A percentile compares a stretch with the other conserved stretches of the same genome.
Evolutionary conservation across 2,329 filamentous ascomycete genomes (phyloP).

Genomic region (Fusarium cyanostomum): DNA sequence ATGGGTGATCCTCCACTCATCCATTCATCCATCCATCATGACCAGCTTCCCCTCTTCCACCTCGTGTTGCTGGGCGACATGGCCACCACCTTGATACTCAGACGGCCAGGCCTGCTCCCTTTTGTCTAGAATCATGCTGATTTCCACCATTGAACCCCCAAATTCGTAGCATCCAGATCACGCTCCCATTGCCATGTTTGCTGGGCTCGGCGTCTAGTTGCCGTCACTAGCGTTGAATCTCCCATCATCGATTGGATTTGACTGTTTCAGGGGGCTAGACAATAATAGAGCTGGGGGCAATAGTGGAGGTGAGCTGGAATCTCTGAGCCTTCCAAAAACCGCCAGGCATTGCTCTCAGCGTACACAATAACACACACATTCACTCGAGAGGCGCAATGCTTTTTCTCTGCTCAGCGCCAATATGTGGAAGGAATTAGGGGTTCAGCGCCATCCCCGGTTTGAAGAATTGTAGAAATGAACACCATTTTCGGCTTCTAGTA

Average conservation of each 20-base stretch:
- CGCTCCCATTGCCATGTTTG: constrained; percentile 13
- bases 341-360: constrained; percentile 9
- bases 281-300: constrained; percentile 33
- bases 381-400: constrained; percentile 4
- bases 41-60: constrained; percentile 34
- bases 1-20: constrained; percentile 23
- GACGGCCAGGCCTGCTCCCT: neutral
- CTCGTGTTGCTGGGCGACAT: constrained; percentile 37
- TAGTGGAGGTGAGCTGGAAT: constrained; percentile 37
- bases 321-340: constrained; percentile 14
- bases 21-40: constrained; percentile 28
- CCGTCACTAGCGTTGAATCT: constrained; percentile 35
- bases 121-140: constrained; percentile 6
- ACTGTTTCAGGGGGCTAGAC: constrained; percentile 43
- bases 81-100: constrained; percentile 17
- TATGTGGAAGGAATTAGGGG: constrained; percentile 9
- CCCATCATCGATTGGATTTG: constrained; percentile 35
- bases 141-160: constrained; percentile 4
- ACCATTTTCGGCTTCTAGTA: neutral
- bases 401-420: constrained; percentile 5
- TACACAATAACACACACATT: no score
- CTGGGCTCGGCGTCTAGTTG: constrained; percentile 28
- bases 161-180: constrained; percentile 15
- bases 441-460: constrained; percentile 20
- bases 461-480: constrained; percentile 1